These are phyloP conservation scores for Diplodia scrobiculata DNA, from an alignment of 2,329 filamentous ascomycete genomes.

Conservation along the genomic window DNA sequence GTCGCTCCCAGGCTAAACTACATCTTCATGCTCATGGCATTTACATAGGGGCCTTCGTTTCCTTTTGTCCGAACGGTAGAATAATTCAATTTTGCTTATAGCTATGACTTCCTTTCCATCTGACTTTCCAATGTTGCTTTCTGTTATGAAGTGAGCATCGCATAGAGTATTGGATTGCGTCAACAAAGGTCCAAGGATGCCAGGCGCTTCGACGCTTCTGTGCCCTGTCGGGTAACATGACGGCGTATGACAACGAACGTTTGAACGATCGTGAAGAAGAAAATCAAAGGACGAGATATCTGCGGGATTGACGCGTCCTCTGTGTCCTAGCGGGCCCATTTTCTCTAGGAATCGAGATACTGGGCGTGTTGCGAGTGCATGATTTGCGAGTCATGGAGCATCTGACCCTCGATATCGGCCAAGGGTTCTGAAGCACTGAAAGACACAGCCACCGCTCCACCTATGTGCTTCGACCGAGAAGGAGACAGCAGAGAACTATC, in stretches of 20 bases:
- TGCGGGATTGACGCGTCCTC: neutral
- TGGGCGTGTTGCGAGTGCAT: conserved; percentile 4
- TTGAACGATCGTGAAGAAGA: neutral
- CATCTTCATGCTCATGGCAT: neutral
- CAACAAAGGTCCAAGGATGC: neutral
- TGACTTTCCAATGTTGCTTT: neutral
- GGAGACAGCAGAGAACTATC: neutral
- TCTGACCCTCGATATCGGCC: neutral
- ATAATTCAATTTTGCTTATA: neutral
- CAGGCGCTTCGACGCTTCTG: neutral
- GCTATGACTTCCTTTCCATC: neutral
- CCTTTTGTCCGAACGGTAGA: neutral
- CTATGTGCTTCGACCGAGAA: neutral
- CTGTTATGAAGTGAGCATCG: neutral
- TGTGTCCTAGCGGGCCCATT: neutral
- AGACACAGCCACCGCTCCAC: conserved; percentile 2
- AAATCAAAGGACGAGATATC: neutral
- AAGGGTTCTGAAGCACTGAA: conserved; percentile 1
- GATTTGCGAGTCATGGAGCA: conserved; percentile 9
- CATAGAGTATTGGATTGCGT: neutral
- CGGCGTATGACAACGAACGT: neutral
- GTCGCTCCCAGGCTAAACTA: neutral
- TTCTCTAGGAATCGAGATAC: neutral
- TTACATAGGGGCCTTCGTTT: neutral
- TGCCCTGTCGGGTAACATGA: neutral